Evolutionary conservation across 768 basidiomycete genomes (phyloP).

Genomic region (Clitopilus hobsonii): DNA sequence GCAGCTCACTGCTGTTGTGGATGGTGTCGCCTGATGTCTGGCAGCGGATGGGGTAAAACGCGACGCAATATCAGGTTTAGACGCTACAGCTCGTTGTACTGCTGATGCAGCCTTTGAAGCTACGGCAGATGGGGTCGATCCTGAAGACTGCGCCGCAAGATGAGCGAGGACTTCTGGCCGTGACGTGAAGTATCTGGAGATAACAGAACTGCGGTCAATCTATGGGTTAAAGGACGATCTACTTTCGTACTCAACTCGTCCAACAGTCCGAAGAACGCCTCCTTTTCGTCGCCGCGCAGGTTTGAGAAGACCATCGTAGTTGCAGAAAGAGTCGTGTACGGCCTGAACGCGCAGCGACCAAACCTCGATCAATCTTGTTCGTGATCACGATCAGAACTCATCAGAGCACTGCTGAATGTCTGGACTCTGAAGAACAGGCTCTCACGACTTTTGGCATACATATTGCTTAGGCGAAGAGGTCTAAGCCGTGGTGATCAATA

Average conservation of each 20-base stretch:
- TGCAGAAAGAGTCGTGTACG: background rate
- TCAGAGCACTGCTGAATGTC: too few species aligned
- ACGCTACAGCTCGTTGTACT: conserved; percentile 38
- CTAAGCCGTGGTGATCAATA: conserved; percentile 11
- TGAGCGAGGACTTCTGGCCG: conserved; percentile 61
- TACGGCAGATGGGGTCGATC: conserved; percentile 1
- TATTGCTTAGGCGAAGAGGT: background rate
- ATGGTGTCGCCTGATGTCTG: conserved; percentile 64
- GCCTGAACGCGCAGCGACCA: background rate
- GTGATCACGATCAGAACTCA: too few species aligned
- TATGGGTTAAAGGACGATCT: conserved; percentile 10
- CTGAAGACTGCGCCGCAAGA: conserved; percentile 5
- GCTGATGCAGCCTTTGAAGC: conserved; percentile 28
- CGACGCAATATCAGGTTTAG: conserved; percentile 28
- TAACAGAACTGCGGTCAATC: background rate
- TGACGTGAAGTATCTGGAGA: conserved; percentile 62
- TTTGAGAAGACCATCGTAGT: conserved; percentile 68
- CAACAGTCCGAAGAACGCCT: conserved; percentile 75
- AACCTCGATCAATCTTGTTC: background rate
- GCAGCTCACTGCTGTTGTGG: conserved; percentile 28
- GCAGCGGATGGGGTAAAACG: background rate
- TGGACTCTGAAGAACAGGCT: too few species aligned
- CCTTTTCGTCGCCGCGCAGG: conserved; percentile 63
- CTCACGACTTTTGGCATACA: too few species aligned
- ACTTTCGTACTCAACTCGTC: conserved; percentile 54